A percentile compares a stretch with the other conserved stretches of the same genome.
Conservation (phyloP, 768 basidiomycete species). For the Sporobolomyces roseus region DNA sequence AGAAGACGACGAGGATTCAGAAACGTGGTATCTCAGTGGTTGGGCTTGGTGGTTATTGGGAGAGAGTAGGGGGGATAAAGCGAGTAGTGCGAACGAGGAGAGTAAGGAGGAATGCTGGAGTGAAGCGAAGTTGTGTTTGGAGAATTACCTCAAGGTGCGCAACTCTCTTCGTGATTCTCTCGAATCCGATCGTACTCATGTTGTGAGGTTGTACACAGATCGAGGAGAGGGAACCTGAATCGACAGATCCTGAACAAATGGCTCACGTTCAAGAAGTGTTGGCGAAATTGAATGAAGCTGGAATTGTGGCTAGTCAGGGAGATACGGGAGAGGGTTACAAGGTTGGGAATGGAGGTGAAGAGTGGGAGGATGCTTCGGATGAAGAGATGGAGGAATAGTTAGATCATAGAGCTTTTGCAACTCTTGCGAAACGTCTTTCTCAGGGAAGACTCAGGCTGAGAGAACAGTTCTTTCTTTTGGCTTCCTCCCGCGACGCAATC, state of each 20-base stretch:
- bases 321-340: slow-evolving; percentile 21
- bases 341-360: slow-evolving; percentile 22
- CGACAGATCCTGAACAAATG: slow-evolving; percentile 39
- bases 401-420: background rate
- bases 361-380: slow-evolving; percentile 39
- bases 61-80: slow-evolving; percentile 11
- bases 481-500: too few species aligned
- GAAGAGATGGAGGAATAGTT: slow-evolving; percentile 38
- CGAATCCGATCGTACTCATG: background rate
- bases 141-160: slow-evolving; percentile 40
- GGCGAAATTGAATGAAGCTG: slow-evolving; percentile 65
- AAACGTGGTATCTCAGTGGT: slow-evolving; percentile 44
- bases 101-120: slow-evolving; percentile 38
- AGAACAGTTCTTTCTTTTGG: too few species aligned
- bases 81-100: slow-evolving; percentile 26
- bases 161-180: background rate
- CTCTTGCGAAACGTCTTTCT: too few species aligned
- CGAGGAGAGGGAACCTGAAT: slow-evolving; percentile 30
- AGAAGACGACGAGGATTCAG: slow-evolving; percentile 45
- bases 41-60: slow-evolving; percentile 41
- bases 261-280: slow-evolving; percentile 63
- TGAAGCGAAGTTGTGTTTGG: slow-evolving; percentile 40
- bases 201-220: slow-evolving; percentile 18
- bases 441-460: too few species aligned
- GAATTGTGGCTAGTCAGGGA: slow-evolving; percentile 37